Evolutionary conservation across 2,329 filamentous ascomycete genomes (phyloP).

Genomic region (Didymella pomorum): DNA sequence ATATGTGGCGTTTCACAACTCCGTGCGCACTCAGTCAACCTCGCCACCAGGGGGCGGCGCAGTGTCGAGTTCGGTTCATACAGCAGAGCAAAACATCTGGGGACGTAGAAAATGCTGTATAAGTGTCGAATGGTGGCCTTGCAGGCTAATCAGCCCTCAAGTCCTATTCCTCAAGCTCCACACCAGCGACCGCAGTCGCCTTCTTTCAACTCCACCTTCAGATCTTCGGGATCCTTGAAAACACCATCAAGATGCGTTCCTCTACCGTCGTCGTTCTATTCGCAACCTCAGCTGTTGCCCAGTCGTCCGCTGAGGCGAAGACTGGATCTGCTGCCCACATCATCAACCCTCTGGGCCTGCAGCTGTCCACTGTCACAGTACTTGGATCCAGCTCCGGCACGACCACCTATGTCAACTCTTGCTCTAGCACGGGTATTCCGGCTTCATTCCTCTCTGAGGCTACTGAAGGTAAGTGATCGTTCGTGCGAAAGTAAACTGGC

Average conservation of each 20-base stretch:
- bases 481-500: neutral
- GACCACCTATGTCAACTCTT: slow-evolving; percentile 35
- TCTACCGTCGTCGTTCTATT: slow-evolving; percentile 27
- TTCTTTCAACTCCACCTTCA: neutral
- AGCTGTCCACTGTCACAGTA: slow-evolving; percentile 27
- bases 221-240: neutral
- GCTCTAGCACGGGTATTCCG: slow-evolving; percentile 26
- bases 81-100: neutral
- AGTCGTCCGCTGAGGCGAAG: slow-evolving; percentile 21
- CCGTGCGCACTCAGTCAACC: slow-evolving; percentile 6
- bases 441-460: slow-evolving; percentile 5
- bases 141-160: neutral
- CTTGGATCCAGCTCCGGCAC: slow-evolving; percentile 32
- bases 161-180: slow-evolving; percentile 1
- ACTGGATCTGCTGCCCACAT: slow-evolving; percentile 29
- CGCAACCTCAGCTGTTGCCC: slow-evolving; percentile 29
- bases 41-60: slow-evolving; percentile 17
- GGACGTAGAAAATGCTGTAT: slow-evolving; percentile 3
- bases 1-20: slow-evolving; percentile 15
- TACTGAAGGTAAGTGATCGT: slow-evolving; percentile 4
- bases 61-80: slow-evolving; percentile 9
- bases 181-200: neutral
- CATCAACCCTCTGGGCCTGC: slow-evolving; percentile 24
- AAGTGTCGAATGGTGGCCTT: slow-evolving; percentile 5
- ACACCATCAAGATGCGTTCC: slow-evolving; percentile 27